Conservation (phyloP, 768 basidiomycete genomes). For the Suillus placidus region DNA sequence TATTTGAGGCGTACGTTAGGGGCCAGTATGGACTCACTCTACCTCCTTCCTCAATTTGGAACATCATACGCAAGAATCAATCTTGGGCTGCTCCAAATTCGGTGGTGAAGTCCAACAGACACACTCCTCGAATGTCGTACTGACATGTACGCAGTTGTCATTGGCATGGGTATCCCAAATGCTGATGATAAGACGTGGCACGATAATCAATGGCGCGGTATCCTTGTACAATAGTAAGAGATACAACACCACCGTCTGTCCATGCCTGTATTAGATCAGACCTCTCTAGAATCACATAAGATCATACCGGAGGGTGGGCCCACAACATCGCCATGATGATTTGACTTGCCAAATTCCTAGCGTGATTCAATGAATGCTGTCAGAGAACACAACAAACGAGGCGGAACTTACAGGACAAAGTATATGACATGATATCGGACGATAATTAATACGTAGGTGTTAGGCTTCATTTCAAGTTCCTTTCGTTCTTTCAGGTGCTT, state of each 20-base stretch:
- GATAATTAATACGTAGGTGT: not conserved
- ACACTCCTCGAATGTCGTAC: not conserved
- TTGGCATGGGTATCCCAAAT: not conserved
- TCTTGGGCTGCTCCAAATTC: not conserved
- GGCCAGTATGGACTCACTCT: not conserved
- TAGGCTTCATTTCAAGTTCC: not conserved
- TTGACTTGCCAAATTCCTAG: not conserved
- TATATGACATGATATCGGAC: not conserved
- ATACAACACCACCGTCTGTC: not conserved
- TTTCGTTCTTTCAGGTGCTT: not conserved
- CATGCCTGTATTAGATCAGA: not conserved
- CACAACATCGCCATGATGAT: not conserved
- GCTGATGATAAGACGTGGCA: not conserved
- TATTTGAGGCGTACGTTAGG: not conserved
- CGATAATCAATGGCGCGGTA: not conserved
- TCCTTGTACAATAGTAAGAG: not conserved
- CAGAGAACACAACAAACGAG: not conserved
- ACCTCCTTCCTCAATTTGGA: not conserved
- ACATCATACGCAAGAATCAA: not conserved
- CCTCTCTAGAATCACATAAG: not conserved
- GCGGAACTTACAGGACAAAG: not conserved
- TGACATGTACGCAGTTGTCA: not conserved
- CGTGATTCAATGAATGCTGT: not conserved
- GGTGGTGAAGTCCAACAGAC: not conserved
- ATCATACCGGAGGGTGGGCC: not conserved